phyloP scores from a whole-genome alignment of 768 basidiomycete genomes.

The Xerocomellus dryophilus region DNA sequence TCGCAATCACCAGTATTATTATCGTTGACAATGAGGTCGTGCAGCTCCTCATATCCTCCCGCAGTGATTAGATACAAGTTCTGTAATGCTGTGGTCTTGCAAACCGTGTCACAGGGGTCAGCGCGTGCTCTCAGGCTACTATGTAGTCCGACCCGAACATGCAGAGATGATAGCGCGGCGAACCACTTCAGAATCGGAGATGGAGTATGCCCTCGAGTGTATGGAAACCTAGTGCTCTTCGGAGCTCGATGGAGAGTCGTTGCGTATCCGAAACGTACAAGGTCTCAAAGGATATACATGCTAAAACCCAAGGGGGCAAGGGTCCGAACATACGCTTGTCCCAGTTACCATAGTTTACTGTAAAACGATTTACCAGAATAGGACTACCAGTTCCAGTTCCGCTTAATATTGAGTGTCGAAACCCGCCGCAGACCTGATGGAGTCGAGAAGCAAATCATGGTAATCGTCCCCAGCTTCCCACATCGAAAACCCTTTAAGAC shows the following conservation, averaged over 20 bases:
- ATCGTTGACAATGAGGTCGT: too few species aligned
- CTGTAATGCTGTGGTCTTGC: too few species aligned
- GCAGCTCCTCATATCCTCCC: too few species aligned
- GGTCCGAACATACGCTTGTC: neutral
- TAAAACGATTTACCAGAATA: neutral
- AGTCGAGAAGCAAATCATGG: constrained; percentile 55
- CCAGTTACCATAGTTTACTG: neutral
- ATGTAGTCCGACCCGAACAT: too few species aligned
- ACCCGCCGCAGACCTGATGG: constrained; percentile 37
- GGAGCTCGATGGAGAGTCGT: neutral
- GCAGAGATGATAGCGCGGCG: too few species aligned
- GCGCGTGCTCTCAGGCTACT: too few species aligned
- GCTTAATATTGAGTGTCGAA: neutral
- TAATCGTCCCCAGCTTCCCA: constrained; percentile 72
- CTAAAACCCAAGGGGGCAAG: neutral
- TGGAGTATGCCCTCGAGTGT: too few species aligned
- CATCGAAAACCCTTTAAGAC: constrained; percentile 64
- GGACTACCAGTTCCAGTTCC: neutral
- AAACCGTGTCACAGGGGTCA: too few species aligned
- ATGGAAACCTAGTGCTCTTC: neutral
- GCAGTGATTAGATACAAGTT: too few species aligned
- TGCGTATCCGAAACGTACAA: neutral
- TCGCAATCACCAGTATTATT: too few species aligned
- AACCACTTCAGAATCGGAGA: too few species aligned
- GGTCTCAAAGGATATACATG: neutral